These are phyloP conservation scores for Fragaria vesca DNA, from an alignment of 306 rosid genomes.

Conservation along the genomic window DNA sequence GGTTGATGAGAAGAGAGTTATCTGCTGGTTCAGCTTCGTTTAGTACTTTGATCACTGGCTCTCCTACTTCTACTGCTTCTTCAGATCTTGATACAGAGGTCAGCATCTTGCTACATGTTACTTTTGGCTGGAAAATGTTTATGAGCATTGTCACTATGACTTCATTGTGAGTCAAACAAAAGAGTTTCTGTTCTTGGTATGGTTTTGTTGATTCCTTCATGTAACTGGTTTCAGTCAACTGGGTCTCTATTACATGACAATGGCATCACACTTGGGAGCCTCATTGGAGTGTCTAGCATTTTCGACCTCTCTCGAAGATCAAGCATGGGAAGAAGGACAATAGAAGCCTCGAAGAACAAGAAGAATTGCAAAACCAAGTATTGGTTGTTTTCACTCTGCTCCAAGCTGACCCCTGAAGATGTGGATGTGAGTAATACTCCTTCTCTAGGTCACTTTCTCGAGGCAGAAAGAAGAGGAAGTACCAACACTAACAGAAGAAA, in stretches of 20 bases:
- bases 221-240: constrained; percentile 16
- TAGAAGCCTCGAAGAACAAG: constrained; percentile 37
- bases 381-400: constrained; percentile 63
- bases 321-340: constrained; percentile 40
- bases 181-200: constrained; percentile 12
- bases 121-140: not conserved
- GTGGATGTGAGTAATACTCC: constrained; percentile 41
- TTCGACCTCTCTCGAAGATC: constrained; percentile 57
- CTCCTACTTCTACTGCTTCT: constrained; percentile 48
- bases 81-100: constrained; percentile 72
- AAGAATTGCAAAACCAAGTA: constrained; percentile 49
- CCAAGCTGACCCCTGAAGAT: constrained; percentile 56
- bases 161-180: not conserved
- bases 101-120: not conserved
- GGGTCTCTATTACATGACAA: constrained; percentile 59
- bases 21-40: constrained; percentile 62
- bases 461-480: constrained; percentile 56
- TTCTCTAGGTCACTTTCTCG: constrained; percentile 70
- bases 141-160: constrained; percentile 9
- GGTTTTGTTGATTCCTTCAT: not conserved
- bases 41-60: constrained; percentile 60
- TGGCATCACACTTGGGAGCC: constrained; percentile 63
- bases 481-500: constrained; percentile 28
- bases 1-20: constrained; percentile 48
- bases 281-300: constrained; percentile 55